Conservation (phyloP, 108 stramenopile species). For the Nannochloropsis gaditana region DNA sequence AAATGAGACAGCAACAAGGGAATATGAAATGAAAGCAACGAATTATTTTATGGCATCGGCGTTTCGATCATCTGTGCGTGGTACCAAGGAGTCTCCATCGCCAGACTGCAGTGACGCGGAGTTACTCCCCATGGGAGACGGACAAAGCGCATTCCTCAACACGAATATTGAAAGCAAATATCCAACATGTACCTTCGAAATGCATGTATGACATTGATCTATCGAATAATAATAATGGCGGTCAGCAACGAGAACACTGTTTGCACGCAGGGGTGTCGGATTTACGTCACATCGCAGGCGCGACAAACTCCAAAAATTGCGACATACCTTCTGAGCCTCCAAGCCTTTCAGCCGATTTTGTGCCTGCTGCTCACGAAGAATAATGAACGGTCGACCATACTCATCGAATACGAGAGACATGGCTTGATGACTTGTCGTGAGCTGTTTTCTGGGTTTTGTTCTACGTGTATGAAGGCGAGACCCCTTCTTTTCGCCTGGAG, state of each 20-base stretch:
- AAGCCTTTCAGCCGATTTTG: slow-evolving; percentile 88
- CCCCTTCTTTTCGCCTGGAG: no score
- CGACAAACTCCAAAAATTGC: background rate
- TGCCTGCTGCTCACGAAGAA: slow-evolving; percentile 96
- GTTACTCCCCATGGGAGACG: background rate
- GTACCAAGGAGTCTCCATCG: slow-evolving; percentile 23
- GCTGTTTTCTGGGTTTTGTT: no score
- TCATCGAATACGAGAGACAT: slow-evolving; percentile 71
- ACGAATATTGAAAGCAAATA: no score
- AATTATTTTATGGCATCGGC: slow-evolving; percentile 16
- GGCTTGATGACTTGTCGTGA: background rate
- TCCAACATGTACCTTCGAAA: no score
- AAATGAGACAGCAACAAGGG: background rate
- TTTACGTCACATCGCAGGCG: background rate
- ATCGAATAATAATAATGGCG: no score
- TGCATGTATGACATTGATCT: no score
- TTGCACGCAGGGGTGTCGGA: no score
- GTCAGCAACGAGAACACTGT: no score
- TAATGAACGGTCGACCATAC: slow-evolving; percentile 99
- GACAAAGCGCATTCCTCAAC: no score
- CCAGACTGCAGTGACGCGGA: background rate
- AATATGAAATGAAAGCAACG: background rate
- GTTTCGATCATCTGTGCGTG: background rate
- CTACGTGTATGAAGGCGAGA: no score
- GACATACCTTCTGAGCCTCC: slow-evolving; percentile 72